phyloP scores from a whole-genome alignment of 352 stramenopile genomes.

The Pythium dissotocum region DNA sequence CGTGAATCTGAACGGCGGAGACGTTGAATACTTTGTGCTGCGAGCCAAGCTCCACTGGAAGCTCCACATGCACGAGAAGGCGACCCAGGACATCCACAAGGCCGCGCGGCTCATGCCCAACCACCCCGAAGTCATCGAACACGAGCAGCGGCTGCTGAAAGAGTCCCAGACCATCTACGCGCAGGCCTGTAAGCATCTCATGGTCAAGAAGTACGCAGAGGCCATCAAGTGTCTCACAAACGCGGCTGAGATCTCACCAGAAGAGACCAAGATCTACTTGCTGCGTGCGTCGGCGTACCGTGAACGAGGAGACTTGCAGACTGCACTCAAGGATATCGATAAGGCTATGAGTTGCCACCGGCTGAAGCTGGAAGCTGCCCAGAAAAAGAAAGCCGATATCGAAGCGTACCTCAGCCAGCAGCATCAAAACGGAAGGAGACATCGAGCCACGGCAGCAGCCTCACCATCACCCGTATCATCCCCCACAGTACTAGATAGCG shows the following conservation, averaged over 20 bases:
- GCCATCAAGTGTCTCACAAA: slow-evolving; percentile 69
- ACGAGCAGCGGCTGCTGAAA: slow-evolving; percentile 63
- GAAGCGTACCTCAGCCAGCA: not conserved
- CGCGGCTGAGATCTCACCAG: slow-evolving; percentile 64
- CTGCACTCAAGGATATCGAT: slow-evolving; percentile 62
- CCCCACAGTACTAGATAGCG: not conserved
- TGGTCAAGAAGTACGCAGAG: slow-evolving; percentile 49
- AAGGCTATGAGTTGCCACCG: slow-evolving; percentile 55
- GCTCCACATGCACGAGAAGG: slow-evolving; percentile 76
- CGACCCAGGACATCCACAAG: slow-evolving; percentile 60
- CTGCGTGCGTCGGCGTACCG: slow-evolving; percentile 66
- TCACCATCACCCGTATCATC: not conserved
- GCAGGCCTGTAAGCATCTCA: slow-evolving; percentile 51
- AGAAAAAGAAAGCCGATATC: slow-evolving; percentile 17
- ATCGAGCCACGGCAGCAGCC: not conserved
- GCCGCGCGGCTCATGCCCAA: slow-evolving; percentile 55
- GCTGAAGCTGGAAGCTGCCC: slow-evolving; percentile 25
- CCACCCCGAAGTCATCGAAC: slow-evolving; percentile 71
- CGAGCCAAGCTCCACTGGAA: slow-evolving; percentile 80
- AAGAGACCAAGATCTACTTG: slow-evolving; percentile 71
- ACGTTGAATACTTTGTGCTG: slow-evolving; percentile 85
- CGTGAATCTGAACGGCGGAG: slow-evolving; percentile 67
- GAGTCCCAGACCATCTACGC: slow-evolving; percentile 79
- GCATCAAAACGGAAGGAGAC: not conserved
- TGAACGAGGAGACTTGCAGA: slow-evolving; percentile 57